A percentile compares a stretch with the other conserved stretches of the same genome.
Evolutionary conservation across 441 rosid species (phyloP).

Genomic region (Pelargonium citronellum): DNA sequence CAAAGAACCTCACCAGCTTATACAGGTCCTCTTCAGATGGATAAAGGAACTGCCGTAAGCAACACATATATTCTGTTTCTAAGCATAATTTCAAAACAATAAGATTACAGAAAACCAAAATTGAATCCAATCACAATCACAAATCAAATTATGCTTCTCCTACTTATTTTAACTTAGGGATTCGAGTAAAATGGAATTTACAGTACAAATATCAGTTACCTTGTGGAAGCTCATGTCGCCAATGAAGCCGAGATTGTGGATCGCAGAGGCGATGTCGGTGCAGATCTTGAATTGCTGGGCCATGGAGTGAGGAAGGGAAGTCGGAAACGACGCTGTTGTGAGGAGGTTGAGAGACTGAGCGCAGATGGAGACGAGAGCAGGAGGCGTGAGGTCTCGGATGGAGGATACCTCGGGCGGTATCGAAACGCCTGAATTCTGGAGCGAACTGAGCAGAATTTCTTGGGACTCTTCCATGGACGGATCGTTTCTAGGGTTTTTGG

Average conservation of each 20-base stretch:
- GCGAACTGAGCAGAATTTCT: constrained; percentile 17
- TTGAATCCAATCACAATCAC: too few species aligned
- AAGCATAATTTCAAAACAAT: constrained; percentile 46
- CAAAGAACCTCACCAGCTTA: constrained; percentile 61
- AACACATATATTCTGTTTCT: constrained; percentile 56
- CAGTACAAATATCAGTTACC: too few species aligned
- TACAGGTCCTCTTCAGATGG: constrained; percentile 65
- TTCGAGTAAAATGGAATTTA: too few species aligned
- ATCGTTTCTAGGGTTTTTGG: background rate
- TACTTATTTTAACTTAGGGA: too few species aligned
- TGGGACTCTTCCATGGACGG: background rate
- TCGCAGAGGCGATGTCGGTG: constrained; percentile 17
- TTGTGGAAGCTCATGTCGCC: constrained; percentile 22
- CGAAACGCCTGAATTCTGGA: constrained; percentile 15
- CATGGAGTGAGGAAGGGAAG: constrained; percentile 17
- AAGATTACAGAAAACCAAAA: constrained; percentile 27
- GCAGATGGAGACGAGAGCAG: constrained; percentile 19
- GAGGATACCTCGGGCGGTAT: constrained; percentile 16
- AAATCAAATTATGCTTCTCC: too few species aligned
- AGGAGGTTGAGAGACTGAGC: constrained; percentile 25
- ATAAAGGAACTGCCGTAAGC: constrained; percentile 87
- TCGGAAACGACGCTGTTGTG: constrained; percentile 16
- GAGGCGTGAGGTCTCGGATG: constrained; percentile 15
- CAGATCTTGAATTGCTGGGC: constrained; percentile 20
- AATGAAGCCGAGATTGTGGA: constrained; percentile 20